Conservation (phyloP, 768 basidiomycete species). For the Suillus spraguei region DNA sequence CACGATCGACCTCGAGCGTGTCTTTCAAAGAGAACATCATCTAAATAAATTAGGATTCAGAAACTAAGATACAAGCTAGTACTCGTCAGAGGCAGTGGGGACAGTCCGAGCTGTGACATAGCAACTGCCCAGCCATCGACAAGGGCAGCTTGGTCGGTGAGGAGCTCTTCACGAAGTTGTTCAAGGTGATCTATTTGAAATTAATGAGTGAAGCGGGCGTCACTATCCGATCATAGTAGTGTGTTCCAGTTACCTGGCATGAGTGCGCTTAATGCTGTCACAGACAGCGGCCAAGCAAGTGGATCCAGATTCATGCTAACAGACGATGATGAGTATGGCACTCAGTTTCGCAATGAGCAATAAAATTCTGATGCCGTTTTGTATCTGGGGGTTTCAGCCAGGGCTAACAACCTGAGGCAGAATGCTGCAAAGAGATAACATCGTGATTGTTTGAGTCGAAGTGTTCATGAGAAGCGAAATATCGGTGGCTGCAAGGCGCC, state of each 20-base stretch:
- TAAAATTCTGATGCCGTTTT: not conserved
- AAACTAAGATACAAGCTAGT: not conserved
- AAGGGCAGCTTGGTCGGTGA: not conserved
- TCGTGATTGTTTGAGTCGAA: not conserved
- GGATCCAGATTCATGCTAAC: not conserved
- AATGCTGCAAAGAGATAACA: not conserved
- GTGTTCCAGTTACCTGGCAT: not conserved
- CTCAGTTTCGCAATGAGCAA: not conserved
- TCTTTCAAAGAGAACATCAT: not conserved
- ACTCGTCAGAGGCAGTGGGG: not conserved
- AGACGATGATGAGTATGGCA: not conserved
- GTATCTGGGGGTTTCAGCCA: not conserved
- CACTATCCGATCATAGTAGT: not conserved
- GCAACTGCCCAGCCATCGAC: not conserved
- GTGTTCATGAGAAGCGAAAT: not conserved
- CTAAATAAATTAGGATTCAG: not conserved
- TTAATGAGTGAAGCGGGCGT: not conserved
- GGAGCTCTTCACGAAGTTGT: not conserved
- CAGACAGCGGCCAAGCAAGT: not conserved
- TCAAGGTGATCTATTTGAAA: not conserved
- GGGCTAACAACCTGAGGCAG: not conserved
- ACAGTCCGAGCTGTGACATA: not conserved
- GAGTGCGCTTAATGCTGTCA: not conserved
- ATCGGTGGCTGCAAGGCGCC: not conserved
- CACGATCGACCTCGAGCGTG: not conserved